These are phyloP conservation scores for Ligustrum vulgare DNA, from an alignment of 257 asterid species.

Conservation along the genomic window DNA sequence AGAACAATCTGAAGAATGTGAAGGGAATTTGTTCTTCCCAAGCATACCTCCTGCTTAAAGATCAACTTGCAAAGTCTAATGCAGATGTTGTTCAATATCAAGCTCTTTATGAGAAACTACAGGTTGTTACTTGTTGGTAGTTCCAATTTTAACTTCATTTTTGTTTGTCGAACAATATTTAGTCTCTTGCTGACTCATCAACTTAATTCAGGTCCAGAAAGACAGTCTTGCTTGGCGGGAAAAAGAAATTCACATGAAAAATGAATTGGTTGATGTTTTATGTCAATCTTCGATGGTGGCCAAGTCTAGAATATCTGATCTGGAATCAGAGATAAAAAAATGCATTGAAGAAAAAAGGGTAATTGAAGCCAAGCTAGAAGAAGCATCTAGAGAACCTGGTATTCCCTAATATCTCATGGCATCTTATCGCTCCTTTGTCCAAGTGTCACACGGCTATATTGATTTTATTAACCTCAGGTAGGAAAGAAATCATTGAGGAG, in stretches of 20 bases:
- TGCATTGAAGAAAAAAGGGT: slow-evolving; percentile 47
- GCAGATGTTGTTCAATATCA: slow-evolving; percentile 68
- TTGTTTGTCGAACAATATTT: slow-evolving; percentile 15
- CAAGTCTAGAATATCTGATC: slow-evolving; percentile 68
- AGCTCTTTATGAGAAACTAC: slow-evolving; percentile 78
- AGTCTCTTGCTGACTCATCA: slow-evolving; percentile 23
- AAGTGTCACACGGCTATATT: slow-evolving; percentile 14
- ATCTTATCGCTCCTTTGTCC: neutral
- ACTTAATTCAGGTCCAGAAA: slow-evolving; percentile 66
- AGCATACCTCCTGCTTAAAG: slow-evolving; percentile 67
- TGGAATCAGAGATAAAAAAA: slow-evolving; percentile 69
- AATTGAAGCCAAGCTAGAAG: slow-evolving; percentile 65
- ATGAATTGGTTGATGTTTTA: slow-evolving; percentile 72
- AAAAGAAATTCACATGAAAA: slow-evolving; percentile 72
- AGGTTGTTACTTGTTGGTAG: slow-evolving; percentile 63
- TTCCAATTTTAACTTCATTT: slow-evolving; percentile 29
- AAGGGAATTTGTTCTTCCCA: slow-evolving; percentile 68
- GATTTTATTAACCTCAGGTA: slow-evolving; percentile 53
- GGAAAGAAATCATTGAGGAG: slow-evolving; percentile 82
- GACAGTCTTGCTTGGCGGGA: slow-evolving; percentile 88
- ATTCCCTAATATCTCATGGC: slow-evolving; percentile 20
- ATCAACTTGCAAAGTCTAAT: slow-evolving; percentile 80
- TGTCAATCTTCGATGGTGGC: slow-evolving; percentile 69
- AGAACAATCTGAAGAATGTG: slow-evolving; percentile 76
- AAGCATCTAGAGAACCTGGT: slow-evolving; percentile 88